phyloP scores from a whole-genome alignment of 106 monocot genomes.

The Alisma plantagoaquatica region DNA sequence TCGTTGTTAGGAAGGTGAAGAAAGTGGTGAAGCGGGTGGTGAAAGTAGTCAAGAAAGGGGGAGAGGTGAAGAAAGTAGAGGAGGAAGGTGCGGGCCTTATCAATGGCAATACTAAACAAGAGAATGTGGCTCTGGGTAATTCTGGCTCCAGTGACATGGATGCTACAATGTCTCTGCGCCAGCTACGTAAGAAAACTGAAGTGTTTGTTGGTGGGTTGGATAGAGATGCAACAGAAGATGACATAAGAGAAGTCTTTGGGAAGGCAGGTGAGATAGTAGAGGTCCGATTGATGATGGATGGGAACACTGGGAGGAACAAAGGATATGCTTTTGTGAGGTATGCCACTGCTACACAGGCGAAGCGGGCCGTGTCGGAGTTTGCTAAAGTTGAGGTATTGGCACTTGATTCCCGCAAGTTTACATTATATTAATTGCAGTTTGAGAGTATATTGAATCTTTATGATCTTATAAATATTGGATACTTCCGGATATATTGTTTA shows the following conservation, averaged over 20 bases:
- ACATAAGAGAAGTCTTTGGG: slow-evolving; percentile 64
- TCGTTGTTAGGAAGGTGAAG: slow-evolving; percentile 10
- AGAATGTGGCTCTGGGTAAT: neutral
- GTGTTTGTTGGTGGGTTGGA: slow-evolving; percentile 79
- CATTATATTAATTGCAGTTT: too few relatives aligned
- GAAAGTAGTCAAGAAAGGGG: slow-evolving; percentile 12
- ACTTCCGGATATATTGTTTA: too few relatives aligned
- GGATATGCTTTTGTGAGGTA: slow-evolving; percentile 79
- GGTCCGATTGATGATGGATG: slow-evolving; percentile 70
- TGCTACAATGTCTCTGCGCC: slow-evolving; percentile 34
- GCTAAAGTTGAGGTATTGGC: slow-evolving; percentile 84
- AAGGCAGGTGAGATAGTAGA: slow-evolving; percentile 68
- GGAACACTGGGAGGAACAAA: slow-evolving; percentile 62
- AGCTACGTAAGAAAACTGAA: slow-evolving; percentile 60
- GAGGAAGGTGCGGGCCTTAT: neutral
- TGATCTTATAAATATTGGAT: too few relatives aligned
- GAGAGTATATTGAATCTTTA: too few relatives aligned
- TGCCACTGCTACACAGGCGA: slow-evolving; percentile 47
- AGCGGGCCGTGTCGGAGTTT: slow-evolving; percentile 58
- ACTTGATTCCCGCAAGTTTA: too few relatives aligned
- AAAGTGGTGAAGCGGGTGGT: slow-evolving; percentile 11
- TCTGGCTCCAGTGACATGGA: slow-evolving; percentile 1
- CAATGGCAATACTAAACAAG: neutral
- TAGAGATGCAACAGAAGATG: slow-evolving; percentile 70
- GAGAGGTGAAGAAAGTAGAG: slow-evolving; percentile 1